These are phyloP conservation scores for Carex pumila DNA, from an alignment of 176 grass and related monocot species.

Conservation along the genomic window DNA sequence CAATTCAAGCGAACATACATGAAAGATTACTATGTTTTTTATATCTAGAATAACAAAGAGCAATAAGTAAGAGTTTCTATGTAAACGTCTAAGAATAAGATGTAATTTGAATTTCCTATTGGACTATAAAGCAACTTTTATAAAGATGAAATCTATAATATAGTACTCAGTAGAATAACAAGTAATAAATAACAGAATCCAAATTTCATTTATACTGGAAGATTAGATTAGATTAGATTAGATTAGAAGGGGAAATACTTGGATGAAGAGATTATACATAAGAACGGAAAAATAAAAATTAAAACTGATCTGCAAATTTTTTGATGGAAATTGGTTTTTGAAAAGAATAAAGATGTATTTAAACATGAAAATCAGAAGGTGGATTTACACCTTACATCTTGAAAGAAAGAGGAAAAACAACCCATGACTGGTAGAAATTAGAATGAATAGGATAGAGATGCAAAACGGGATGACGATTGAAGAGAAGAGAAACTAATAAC, in stretches of 20 bases:
- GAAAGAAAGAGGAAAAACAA: neutral
- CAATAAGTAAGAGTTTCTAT: neutral
- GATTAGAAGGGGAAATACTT: neutral
- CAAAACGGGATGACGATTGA: constrained; percentile 1
- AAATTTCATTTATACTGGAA: neutral
- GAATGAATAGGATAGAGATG: neutral
- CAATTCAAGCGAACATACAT: neutral
- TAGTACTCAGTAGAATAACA: neutral
- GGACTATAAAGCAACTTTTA: neutral
- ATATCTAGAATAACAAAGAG: neutral
- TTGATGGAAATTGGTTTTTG: neutral
- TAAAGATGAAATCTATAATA: neutral
- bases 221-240: neutral
- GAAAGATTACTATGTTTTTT: neutral
- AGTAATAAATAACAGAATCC: neutral
- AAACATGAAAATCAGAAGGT: neutral
- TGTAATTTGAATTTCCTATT: neutral
- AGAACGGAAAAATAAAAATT: neutral
- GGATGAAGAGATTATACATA: neutral
- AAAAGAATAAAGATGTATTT: neutral
- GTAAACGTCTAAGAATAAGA: neutral
- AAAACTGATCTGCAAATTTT: neutral
- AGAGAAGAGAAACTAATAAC: neutral
- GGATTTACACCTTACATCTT: neutral
- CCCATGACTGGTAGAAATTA: neutral